These are phyloP conservation scores for Euphorbia celastroides DNA, from an alignment of 441 rosid species.

Conservation along the genomic window DNA sequence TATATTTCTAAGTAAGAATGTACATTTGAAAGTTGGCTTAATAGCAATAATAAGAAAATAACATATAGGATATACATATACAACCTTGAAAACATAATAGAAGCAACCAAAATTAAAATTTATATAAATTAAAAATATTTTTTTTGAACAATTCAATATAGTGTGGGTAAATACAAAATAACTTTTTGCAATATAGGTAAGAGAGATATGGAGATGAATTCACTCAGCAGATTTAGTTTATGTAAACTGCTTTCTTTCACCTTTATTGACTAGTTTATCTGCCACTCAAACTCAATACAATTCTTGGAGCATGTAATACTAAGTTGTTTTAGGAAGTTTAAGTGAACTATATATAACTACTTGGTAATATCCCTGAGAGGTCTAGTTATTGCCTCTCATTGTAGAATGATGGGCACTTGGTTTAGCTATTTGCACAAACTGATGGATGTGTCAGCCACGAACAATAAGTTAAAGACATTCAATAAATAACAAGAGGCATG, in stretches of 20 bases:
- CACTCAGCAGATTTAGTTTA: neutral
- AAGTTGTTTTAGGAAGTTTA: neutral
- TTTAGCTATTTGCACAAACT: neutral
- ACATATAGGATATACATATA: constrained; percentile 13
- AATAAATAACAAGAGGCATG: neutral
- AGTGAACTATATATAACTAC: neutral
- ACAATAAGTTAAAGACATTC: neutral
- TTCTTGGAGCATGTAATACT: neutral
- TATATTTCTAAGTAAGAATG: constrained; percentile 24
- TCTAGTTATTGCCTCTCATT: neutral
- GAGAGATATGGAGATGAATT: neutral
- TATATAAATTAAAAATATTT: neutral
- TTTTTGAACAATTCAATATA: neutral
- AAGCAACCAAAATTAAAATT: neutral
- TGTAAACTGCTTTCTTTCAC: neutral
- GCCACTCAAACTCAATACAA: neutral
- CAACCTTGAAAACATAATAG: constrained; percentile 7
- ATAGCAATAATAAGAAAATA: constrained; percentile 16
- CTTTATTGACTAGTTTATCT: neutral
- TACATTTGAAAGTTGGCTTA: constrained; percentile 16
- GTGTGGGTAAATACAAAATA: neutral
- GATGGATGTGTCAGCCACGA: neutral
- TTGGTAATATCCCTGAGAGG: neutral
- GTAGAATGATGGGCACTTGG: neutral
- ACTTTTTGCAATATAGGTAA: neutral